phyloP scores from a whole-genome alignment of 169 alveolate genomes.

The Plasmodium reichenowi region DNA sequence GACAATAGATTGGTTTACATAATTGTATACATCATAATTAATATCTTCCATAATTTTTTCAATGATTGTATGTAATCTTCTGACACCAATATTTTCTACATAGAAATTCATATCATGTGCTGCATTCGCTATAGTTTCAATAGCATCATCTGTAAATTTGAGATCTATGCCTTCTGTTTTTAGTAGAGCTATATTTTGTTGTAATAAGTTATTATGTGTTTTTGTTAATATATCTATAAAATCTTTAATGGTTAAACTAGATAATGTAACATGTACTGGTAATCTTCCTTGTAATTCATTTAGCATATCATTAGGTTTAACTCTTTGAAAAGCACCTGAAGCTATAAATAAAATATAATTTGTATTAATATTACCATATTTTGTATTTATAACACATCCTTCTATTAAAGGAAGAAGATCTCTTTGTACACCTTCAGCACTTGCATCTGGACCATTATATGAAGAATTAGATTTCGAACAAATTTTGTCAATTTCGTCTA shows the following conservation, averaged over 20 bases:
- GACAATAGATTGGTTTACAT: conserved; percentile 44
- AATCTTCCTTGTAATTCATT: conserved; percentile 93
- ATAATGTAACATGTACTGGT: conserved; percentile 89
- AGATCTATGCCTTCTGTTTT: conserved; percentile 88
- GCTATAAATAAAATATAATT: conserved; percentile 92
- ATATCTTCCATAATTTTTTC: conserved; percentile 83
- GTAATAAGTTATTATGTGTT: conserved; percentile 87
- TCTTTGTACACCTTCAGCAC: conserved; percentile 94
- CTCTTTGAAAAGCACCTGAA: conserved; percentile 92
- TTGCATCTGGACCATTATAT: conserved; percentile 87
- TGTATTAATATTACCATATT: conserved; percentile 89
- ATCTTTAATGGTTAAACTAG: conserved; percentile 87
- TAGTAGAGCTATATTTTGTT: conserved; percentile 87
- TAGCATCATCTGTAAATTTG: conserved; percentile 85
- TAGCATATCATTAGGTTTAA: conserved; percentile 90
- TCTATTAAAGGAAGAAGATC: conserved; percentile 92
- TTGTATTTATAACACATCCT: conserved; percentile 90
- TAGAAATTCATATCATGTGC: conserved; percentile 87
- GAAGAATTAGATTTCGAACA: conserved; percentile 80
- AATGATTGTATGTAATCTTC: conserved; percentile 91
- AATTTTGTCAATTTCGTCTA: conserved; percentile 94
- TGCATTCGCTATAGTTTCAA: conserved; percentile 78
- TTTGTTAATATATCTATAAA: conserved; percentile 85
- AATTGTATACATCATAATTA: conserved; percentile 53
- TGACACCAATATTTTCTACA: conserved; percentile 93